Evolutionary conservation across 2,329 filamentous ascomycete species (phyloP), one percentile per base, ranked within the genome.

Genomic region (Trichoderma sp.): DNA sequence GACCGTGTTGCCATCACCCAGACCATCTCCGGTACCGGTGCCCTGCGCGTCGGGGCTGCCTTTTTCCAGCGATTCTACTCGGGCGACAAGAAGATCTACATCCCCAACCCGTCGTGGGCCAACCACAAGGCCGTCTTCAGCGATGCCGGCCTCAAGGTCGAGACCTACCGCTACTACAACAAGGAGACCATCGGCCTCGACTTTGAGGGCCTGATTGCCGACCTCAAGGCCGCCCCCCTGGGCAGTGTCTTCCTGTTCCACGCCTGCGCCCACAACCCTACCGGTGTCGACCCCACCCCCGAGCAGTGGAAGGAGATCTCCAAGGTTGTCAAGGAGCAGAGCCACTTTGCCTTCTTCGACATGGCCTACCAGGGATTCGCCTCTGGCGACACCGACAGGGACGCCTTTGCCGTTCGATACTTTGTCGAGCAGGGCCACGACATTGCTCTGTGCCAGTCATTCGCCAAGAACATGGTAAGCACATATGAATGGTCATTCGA

Each of bases 361-460:
- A 97, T 97, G 93, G 94, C 94, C 69, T 99, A 99, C 85, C 94
- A 99, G 82, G 94, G 94, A 73, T 98, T 99, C 76, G 94, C 94
- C 72, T 95, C 90, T 69, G 94, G 94, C 72, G 87, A 96, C 81
- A 95, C 91, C 69, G 87, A 96, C 83, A 89, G 89, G 79, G 94
- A 99, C 77, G 95, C 95, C 69, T 98, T 94, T 77, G 92, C 95
- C 67, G 86, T 98, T 71, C 89, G 95, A 71, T 85, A 97, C 85
- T 99, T 99, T 78, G 88, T 97, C 77, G 86, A 92, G 81, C 83
- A 97, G 82, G 94, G 94, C 73, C 93, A 97, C 83, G 87, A 92
- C 76, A 88, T 95, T 76, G 89, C 88, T 75, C 88, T 98, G 69
- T 90, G 91, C 74, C 94, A 98, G 83, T 95, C 91, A 62, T 98